phyloP scores from a whole-genome alignment of 192 early-diverging fungal species.

The Lobosporangium transversale region DNA sequence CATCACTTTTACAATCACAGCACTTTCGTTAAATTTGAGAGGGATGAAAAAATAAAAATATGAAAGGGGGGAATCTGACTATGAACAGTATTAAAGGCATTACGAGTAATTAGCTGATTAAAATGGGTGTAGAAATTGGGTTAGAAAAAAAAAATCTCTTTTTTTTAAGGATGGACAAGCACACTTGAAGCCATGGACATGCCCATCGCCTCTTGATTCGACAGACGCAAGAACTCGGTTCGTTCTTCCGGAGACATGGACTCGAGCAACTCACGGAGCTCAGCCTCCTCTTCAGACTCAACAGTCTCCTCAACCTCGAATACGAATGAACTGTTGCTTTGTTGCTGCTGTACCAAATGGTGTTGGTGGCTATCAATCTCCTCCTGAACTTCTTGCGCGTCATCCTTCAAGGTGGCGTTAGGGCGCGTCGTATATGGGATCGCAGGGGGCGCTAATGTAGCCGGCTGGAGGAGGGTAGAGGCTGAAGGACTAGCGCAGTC shows the following conservation, averaged over 20 bases:
- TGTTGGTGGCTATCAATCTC: conserved; percentile 31
- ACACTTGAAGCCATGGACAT: not conserved
- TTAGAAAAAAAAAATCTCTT: too few species aligned
- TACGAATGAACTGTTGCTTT: not conserved
- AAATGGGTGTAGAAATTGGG: too few species aligned
- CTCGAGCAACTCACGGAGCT: conserved; percentile 40
- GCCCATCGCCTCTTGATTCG: conserved; percentile 5
- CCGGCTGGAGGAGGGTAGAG: too few species aligned
- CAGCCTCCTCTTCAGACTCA: conserved; percentile 43
- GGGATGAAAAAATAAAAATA: too few species aligned
- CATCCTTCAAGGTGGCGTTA: not conserved
- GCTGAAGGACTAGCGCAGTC: not conserved
- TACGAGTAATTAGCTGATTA: too few species aligned
- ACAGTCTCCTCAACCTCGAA: conserved; percentile 22
- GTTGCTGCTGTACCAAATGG: too few species aligned
- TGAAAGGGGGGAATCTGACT: too few species aligned
- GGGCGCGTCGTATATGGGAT: conserved; percentile 6
- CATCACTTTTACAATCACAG: not conserved
- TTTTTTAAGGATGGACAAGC: conserved; percentile 16
- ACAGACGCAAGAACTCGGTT: conserved; percentile 35
- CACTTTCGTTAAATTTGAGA: not conserved
- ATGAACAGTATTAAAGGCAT: too few species aligned
- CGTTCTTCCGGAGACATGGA: conserved; percentile 44
- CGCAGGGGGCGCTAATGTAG: not conserved
- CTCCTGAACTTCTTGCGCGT: conserved; percentile 6